Base-by-base conservation (phyloP, 129 eudicot species). In the Arctium minus region DNA sequence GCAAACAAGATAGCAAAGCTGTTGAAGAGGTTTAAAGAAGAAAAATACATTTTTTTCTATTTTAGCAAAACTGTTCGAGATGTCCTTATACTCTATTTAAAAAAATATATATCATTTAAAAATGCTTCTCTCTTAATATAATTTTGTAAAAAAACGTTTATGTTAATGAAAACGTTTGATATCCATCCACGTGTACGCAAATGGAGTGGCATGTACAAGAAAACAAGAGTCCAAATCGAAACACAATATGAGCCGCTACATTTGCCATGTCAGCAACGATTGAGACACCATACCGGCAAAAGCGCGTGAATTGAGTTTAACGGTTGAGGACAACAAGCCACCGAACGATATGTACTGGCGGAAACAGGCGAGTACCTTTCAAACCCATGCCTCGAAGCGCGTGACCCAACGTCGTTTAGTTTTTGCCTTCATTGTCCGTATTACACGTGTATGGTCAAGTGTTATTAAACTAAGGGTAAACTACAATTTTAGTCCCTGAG, bases 381-480 rank as follows among this genome's bases (percentile, higher is more conserved):
- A 83, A n/a, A 46, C 81, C 32, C 70, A 67, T 27, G 70, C 3
- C 40, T 44, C 7, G 1, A 0, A 6, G 86, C 86, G 81, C 72
- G 77, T 82, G 53, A 48, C 18, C 29, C 40, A 82, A 76, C 18
- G 39, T 68, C 38, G 27, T 8, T 11, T 12, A 31, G 31, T 62
- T 32, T 32, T 75, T 22, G 60, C 18, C 8, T 82, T 75, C 30
- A 15, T 33, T 82, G n/a, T 76, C 77, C 39, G 1, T 39, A 35
- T 22, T 50, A 83, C 86, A 83, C 86, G 86, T 76, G 86, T 70
- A 3, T 50, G 82, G 82, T 83, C 60, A 6, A 69, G 38, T 31
- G 17, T 4, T 48, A 9, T 44, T 44, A 46, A 13, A 50, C 2
- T 44, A 44, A 12, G 36, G 3, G 36, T 33, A 33, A 33, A 33